Evolutionary conservation across 2,329 filamentous ascomycete species (phyloP).

Genomic region (Arachnomyces sp.): DNA sequence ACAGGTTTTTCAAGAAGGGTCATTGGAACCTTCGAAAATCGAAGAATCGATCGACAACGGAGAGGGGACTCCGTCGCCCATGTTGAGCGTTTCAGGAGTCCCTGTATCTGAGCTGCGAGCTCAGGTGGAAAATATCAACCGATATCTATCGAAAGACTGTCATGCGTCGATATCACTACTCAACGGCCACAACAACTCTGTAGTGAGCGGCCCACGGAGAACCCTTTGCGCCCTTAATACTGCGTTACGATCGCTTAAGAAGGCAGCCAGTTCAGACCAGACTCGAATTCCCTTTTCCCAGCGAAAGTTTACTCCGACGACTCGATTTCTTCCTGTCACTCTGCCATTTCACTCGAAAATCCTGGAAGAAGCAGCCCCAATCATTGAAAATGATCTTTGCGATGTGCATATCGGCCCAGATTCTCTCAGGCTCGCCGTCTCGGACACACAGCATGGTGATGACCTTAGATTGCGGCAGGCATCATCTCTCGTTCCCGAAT

Average conservation of each 20-base stretch:
- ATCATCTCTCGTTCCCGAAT: constrained; percentile 13
- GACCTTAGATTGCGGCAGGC: constrained; percentile 19
- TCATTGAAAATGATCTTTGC: constrained; percentile 18
- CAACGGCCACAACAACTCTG: constrained; percentile 24
- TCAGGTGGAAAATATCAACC: constrained; percentile 19
- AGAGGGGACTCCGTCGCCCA: constrained; percentile 15
- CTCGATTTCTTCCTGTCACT: constrained; percentile 29
- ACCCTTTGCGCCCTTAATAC: constrained; percentile 21
- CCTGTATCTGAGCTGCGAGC: constrained; percentile 12
- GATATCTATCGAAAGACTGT: constrained; percentile 15
- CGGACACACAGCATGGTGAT: constrained; percentile 16
- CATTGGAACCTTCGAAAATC: background rate
- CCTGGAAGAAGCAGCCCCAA: constrained; percentile 17
- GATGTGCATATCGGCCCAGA: constrained; percentile 18
- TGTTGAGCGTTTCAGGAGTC: constrained; percentile 23
- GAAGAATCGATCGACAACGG: too few species aligned
- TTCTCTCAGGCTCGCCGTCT: constrained; percentile 9
- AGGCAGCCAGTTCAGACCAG: constrained; percentile 15
- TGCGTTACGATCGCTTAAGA: constrained; percentile 20
- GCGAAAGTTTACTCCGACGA: constrained; percentile 17
- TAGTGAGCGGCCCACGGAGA: constrained; percentile 23
- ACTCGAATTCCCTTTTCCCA: constrained; percentile 20
- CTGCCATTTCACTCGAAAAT: constrained; percentile 30
- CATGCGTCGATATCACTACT: constrained; percentile 20
- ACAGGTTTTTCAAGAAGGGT: constrained; percentile 13